Percentiles rank a stretch among this genome's conserved stretches.
These are phyloP conservation scores for Gnetum montanum DNA, from an alignment of 75 land plant species.

Conservation along the genomic window DNA sequence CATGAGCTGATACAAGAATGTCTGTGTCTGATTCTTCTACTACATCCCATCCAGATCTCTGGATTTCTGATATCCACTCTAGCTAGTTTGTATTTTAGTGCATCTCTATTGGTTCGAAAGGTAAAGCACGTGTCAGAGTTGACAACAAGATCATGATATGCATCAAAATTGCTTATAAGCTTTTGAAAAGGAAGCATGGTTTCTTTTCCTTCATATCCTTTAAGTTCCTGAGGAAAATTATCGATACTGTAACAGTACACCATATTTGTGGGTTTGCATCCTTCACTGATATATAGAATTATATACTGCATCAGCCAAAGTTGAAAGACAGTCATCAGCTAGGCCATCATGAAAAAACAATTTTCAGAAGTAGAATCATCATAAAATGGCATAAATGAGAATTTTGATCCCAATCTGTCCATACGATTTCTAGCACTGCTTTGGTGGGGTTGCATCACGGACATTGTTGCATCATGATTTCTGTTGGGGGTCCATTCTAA, in stretches of 20 bases:
- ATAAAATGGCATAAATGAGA: not conserved
- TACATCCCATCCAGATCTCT: constrained; percentile 13
- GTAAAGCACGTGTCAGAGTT: constrained; percentile 9
- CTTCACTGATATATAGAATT: constrained; percentile 25
- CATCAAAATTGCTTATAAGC: constrained; percentile 15
- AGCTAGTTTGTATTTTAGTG: constrained; percentile 13
- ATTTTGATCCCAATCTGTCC: not conserved
- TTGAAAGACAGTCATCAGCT: not conserved
- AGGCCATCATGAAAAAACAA: not conserved
- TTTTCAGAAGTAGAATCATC: too few species aligned
- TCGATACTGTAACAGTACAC: constrained; percentile 22
- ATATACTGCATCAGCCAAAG: constrained; percentile 22
- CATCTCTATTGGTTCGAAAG: constrained; percentile 13
- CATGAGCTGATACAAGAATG: constrained; percentile 12
- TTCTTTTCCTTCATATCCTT: constrained; percentile 7
- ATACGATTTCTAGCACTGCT: not conserved
- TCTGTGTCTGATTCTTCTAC: constrained; percentile 12
- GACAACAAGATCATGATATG: constrained; percentile 7
- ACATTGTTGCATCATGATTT: too few species aligned
- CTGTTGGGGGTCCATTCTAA: too few species aligned
- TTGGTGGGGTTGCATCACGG: not conserved
- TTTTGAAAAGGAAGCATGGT: constrained; percentile 11
- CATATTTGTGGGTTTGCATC: constrained; percentile 31
- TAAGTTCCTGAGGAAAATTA: constrained; percentile 10
- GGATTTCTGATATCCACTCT: constrained; percentile 11